Conservation (phyloP, 345 rosid species). For the Hypericum androsaemum region DNA sequence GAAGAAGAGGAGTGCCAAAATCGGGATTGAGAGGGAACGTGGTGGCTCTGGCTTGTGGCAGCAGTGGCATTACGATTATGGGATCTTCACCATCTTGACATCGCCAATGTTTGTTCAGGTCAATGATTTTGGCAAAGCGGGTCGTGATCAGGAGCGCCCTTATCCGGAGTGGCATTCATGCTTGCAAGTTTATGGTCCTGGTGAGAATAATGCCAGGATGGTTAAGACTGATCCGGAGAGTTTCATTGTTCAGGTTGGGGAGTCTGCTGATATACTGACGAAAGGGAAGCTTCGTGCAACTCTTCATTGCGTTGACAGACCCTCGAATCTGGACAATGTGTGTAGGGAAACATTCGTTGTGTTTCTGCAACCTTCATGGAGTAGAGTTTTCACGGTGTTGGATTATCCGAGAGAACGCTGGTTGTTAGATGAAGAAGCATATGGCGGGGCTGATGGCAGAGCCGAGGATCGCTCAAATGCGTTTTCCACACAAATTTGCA, state of each 20-base stretch:
- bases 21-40: slow-evolving; percentile 12
- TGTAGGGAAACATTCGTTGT: slow-evolving; percentile 79
- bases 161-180: slow-evolving; percentile 37
- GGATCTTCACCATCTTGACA: slow-evolving; percentile 78
- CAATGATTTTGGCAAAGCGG: slow-evolving; percentile 7
- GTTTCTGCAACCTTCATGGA: slow-evolving; percentile 83
- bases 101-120: slow-evolving; percentile 58
- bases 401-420: slow-evolving; percentile 27
- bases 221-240: slow-evolving; percentile 69
- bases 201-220: slow-evolving; percentile 36
- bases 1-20: slow-evolving; percentile 24
- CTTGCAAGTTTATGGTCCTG: slow-evolving; percentile 54
- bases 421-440: slow-evolving; percentile 7
- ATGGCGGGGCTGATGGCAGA: slow-evolving; percentile 12
- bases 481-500: slow-evolving; percentile 25
- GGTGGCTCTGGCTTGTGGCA: slow-evolving; percentile 47
- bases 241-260: slow-evolving; percentile 79
- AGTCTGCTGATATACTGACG: slow-evolving; percentile 72
- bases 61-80: slow-evolving; percentile 94
- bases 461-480: slow-evolving; percentile 20
- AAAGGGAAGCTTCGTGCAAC: slow-evolving; percentile 63
- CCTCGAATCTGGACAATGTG: slow-evolving; percentile 34
- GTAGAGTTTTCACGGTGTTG: slow-evolving; percentile 45
- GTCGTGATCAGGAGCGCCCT: slow-evolving; percentile 29
- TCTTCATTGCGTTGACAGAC: slow-evolving; percentile 72